These are phyloP conservation scores for Candida ovalis DNA, from an alignment of 805 yeast genomes.

Conservation along the genomic window DNA sequence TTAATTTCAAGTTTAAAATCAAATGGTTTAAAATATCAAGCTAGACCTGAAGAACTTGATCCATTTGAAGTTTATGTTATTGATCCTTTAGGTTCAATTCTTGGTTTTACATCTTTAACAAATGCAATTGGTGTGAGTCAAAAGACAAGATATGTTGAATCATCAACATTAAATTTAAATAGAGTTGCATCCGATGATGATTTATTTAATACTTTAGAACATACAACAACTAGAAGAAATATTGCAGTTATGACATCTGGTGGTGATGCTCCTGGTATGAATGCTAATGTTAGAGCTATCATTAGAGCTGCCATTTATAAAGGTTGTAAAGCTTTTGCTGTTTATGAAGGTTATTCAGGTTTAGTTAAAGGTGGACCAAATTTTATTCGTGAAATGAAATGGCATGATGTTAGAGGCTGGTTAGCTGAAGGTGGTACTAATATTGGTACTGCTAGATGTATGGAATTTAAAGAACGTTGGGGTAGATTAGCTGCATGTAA, in stretches of 20 bases:
- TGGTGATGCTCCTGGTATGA: slow-evolving; percentile 83
- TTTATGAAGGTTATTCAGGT: slow-evolving; percentile 74
- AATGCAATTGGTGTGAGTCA: slow-evolving; percentile 45
- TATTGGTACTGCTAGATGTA: slow-evolving; percentile 76
- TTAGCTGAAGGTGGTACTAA: slow-evolving; percentile 69
- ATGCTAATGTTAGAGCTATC: slow-evolving; percentile 70
- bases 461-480: slow-evolving; percentile 59
- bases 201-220: background rate
- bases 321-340: slow-evolving; percentile 64
- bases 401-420: slow-evolving; percentile 76
- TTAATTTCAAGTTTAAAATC: slow-evolving; percentile 34
- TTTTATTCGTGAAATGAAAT: slow-evolving; percentile 55
- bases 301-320: slow-evolving; percentile 62
- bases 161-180: background rate
- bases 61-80: slow-evolving; percentile 74
- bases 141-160: background rate
- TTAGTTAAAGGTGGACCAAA: slow-evolving; percentile 60
- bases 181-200: background rate
- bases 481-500: slow-evolving; percentile 64
- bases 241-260: slow-evolving; percentile 81
- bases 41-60: slow-evolving; percentile 65
- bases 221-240: slow-evolving; percentile 31
- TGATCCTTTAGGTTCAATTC: slow-evolving; percentile 79
- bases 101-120: slow-evolving; percentile 69
- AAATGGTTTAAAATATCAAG: slow-evolving; percentile 41